Evolutionary conservation across 495 filamentous ascomycete species (phyloP).

Genomic region (Cudoniella acicularis): DNA sequence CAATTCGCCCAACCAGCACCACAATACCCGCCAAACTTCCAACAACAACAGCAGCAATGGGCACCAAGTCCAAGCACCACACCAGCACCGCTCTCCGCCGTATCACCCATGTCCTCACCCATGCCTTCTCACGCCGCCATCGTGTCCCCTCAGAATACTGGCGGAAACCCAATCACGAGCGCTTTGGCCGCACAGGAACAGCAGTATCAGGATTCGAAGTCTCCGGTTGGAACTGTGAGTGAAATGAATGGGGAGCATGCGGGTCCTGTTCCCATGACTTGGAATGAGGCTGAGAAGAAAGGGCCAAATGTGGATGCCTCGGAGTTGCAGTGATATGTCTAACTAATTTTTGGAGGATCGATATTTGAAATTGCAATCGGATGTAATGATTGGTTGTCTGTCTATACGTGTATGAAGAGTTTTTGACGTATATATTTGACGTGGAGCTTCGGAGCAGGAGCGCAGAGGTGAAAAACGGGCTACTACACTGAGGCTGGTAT

Average conservation of each 20-base stretch:
- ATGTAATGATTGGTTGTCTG: too few species aligned
- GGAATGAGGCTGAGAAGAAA: neutral
- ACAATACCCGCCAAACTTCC: too few species aligned
- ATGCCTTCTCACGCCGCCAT: neutral
- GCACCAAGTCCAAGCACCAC: neutral
- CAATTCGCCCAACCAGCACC: too few species aligned
- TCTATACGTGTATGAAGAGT: too few species aligned
- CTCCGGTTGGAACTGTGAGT: neutral
- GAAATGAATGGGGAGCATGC: neutral
- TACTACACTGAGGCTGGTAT: too few species aligned
- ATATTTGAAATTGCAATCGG: too few species aligned
- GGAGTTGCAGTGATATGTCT: conserved; percentile 4
- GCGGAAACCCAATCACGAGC: neutral
- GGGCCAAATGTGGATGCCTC: neutral
- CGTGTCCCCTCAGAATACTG: neutral
- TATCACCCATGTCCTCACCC: neutral
- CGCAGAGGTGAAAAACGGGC: too few species aligned
- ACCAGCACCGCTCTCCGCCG: neutral
- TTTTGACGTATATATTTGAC: too few species aligned
- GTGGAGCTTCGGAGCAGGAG: too few species aligned
- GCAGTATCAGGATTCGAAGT: neutral
- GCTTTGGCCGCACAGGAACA: neutral
- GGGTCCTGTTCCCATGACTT: neutral
- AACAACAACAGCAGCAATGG: neutral
- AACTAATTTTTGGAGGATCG: too few species aligned